Evolutionary conservation across 352 stramenopile species (phyloP), one percentile per base, ranked within the genome.

Genomic region (Phytophthora quininea): DNA sequence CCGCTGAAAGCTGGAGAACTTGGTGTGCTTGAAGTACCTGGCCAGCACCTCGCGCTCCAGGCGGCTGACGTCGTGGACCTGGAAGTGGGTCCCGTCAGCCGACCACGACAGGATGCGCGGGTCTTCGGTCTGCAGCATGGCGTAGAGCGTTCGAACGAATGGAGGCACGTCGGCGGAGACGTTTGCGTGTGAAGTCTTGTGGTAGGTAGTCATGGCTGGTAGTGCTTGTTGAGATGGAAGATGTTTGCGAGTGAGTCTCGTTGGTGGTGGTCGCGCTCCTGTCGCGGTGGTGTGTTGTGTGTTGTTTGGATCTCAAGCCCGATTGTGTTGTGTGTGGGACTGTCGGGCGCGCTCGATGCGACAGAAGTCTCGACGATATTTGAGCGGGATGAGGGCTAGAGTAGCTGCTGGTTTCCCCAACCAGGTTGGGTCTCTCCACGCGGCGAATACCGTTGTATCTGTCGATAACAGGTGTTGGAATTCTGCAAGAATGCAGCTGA

Each of bases 1-100:
- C 24, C 92, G 83, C 62, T 96, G 88, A 53, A 98, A 90, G 33
- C 88, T 97, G 35, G 92, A 89, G 73, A 97, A 97, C 62, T 91
- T 96, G 62, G 70, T 79, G 67, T 96, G 88, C 49, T 87, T 89
- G 64, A 95, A 96, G 67, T 95, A 95, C 47, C 82, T 83, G 11
- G 88, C 86, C 53, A 96, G 67, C 46, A 96, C 74, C 24, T 77
- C 51, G 31, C 69, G 51, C 62, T 80, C 80, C 58, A 96, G 81
- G 15, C 52, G 62, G 24, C 80, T 77, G 46, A 89, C 76, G 71
- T 96, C 76, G 64, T 87, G 84, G 65, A 97, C 92, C 59, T 92
- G 74, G 54, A 97, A 97, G 14, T 85, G 80, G 48, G 87, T 54
- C 59, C 83, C 83, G 53, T 87, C 65, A 29, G 51, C 51, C 24